Evolutionary conservation across 208 protist genomes (phyloP).

Genomic region (Leishmania guyanensis): DNA sequence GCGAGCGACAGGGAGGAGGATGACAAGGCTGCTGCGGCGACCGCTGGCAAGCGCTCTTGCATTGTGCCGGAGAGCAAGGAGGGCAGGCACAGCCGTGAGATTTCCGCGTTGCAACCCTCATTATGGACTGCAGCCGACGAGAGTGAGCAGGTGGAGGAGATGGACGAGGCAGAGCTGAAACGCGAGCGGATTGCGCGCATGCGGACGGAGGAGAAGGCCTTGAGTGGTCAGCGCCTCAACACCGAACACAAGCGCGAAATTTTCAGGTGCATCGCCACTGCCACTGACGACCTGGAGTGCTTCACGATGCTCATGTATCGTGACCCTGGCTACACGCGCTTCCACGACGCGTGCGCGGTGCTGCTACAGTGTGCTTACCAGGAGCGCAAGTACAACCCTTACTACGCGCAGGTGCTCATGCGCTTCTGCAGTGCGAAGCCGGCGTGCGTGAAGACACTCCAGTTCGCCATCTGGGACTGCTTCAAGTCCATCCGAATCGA

Average conservation of each 20-base stretch:
- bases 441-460: constrained; percentile 65
- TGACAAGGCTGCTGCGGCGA: not conserved
- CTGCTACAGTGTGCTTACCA: constrained; percentile 75
- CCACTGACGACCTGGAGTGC: constrained; percentile 79
- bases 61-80: not conserved
- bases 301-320: constrained; percentile 82
- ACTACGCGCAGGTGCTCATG: constrained; percentile 72
- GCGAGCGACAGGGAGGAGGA: not conserved
- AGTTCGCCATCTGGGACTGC: constrained; percentile 85
- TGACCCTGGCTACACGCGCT: constrained; percentile 63
- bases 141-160: constrained; percentile 12
- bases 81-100: not conserved
- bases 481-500: constrained; percentile 82
- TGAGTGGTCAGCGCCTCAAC: constrained; percentile 71
- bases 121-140: constrained; percentile 3
- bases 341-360: constrained; percentile 66
- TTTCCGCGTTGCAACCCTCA: not conserved
- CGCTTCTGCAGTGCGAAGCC: constrained; percentile 70
- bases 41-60: not conserved
- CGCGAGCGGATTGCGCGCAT: constrained; percentile 48
- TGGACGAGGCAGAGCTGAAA: constrained; percentile 37
- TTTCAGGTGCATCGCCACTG: constrained; percentile 57
- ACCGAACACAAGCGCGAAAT: constrained; percentile 81
- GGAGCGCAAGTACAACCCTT: constrained; percentile 72
- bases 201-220: constrained; percentile 64